Percentiles rank a stretch among this genome's conserved stretches.
These are phyloP conservation scores for Mortierella sp. DNA, from an alignment of 371 early-diverging fungal genomes.

Conservation along the genomic window DNA sequence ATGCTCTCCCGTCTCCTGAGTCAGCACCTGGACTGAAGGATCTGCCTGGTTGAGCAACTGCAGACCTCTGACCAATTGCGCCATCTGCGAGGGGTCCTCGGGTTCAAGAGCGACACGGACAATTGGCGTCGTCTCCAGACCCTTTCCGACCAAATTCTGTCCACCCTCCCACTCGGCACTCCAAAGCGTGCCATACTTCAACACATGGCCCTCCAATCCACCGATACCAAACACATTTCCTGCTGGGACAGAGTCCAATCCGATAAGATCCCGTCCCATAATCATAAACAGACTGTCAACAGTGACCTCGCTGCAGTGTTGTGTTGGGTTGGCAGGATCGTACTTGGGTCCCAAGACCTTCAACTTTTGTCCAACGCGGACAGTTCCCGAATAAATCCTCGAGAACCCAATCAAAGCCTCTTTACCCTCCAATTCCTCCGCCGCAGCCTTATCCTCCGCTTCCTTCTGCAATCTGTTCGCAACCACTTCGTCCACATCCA, in stretches of 20 bases:
- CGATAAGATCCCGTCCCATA: constrained; percentile 96
- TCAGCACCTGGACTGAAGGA: constrained; percentile 91
- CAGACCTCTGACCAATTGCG: constrained; percentile 88
- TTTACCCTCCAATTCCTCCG: constrained; percentile 55
- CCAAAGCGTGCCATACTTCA: constrained; percentile 94
- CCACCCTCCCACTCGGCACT: constrained; percentile 68
- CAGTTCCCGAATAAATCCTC: constrained; percentile 92
- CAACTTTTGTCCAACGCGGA: constrained; percentile 88
- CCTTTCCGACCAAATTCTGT: constrained; percentile 70
- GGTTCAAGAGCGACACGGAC: constrained; percentile 98
- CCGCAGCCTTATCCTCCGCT: constrained; percentile 59
- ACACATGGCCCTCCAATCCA: constrained; percentile 88
- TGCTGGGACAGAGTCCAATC: constrained; percentile 87
- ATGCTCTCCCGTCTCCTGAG: constrained; percentile 97
- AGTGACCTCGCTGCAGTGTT: constrained; percentile 77
- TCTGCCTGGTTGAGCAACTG: constrained; percentile 94
- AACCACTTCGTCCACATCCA: constrained; percentile 49
- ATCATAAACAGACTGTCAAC: constrained; percentile 90
- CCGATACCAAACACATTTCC: constrained; percentile 98
- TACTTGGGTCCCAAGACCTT: constrained; percentile 96
- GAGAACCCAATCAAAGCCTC: constrained; percentile 92
- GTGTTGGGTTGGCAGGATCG: constrained; percentile 76
- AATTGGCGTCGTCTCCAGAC: constrained; percentile 81
- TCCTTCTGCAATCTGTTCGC: constrained; percentile 42
- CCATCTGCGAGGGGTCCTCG: constrained; percentile 87